Conservation (phyloP, 2,329 filamentous ascomycete species). For the Grosmannia huntii region DNA sequence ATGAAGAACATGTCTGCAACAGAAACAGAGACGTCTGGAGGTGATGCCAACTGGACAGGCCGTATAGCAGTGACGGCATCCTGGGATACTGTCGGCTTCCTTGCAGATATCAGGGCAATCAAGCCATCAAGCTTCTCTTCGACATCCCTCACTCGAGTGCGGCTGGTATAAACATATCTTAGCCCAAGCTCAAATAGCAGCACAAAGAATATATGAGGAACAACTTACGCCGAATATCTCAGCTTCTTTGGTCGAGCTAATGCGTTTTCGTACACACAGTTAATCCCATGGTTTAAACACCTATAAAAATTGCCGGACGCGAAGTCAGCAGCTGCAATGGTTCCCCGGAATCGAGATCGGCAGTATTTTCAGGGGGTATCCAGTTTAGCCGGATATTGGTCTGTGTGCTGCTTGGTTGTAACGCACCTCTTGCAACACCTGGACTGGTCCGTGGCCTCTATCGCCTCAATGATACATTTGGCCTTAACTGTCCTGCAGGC, state of each 20-base stretch:
- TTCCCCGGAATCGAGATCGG: too few species aligned
- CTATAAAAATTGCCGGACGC: background rate
- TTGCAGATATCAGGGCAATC: conserved; percentile 19
- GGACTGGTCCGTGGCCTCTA: background rate
- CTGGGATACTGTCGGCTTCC: conserved; percentile 10
- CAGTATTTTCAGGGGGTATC: background rate
- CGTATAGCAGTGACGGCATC: conserved; percentile 2
- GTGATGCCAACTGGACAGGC: conserved; percentile 10
- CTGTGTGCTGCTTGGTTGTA: background rate
- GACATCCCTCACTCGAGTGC: conserved; percentile 13
- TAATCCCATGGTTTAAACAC: conserved; percentile 9
- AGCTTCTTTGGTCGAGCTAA: conserved; percentile 14
- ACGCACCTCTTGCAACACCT: conserved; percentile 12
- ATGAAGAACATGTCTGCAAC: too few species aligned
- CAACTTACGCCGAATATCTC: conserved; percentile 11
- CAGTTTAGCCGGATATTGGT: background rate
- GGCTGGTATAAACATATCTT: conserved; percentile 3
- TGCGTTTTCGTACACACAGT: conserved; percentile 14
- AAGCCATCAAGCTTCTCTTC: conserved; percentile 15
- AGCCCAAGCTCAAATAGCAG: background rate
- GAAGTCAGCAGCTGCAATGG: background rate
- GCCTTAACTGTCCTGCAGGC: conserved; percentile 14
- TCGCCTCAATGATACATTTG: conserved; percentile 10
- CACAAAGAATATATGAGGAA: background rate
- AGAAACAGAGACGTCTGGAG: background rate